A percentile compares a stretch with the other conserved stretches of the same genome.
Evolutionary conservation across 306 rosid species (phyloP).

Genomic region (Fragaria nilgerrensis): DNA sequence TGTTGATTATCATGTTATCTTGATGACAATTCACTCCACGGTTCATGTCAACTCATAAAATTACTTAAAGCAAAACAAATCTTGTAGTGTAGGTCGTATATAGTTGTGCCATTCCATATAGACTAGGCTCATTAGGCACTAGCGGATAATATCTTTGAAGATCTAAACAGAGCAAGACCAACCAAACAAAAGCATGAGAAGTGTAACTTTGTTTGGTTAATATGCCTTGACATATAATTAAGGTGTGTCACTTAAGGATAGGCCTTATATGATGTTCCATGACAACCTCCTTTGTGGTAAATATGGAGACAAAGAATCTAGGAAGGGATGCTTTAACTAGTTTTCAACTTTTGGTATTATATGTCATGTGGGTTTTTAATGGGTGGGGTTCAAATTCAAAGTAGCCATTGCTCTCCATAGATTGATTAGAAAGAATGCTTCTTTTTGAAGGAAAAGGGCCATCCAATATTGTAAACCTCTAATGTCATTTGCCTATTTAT

Average conservation of each 20-base stretch:
- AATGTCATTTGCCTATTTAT: conserved; percentile 5
- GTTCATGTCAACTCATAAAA: conserved; percentile 28
- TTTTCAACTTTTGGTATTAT: neutral
- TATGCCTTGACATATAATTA: neutral
- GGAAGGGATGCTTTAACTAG: conserved; percentile 9
- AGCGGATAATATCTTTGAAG: conserved; percentile 42
- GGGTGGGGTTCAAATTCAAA: conserved; percentile 20
- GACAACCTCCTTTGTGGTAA: neutral
- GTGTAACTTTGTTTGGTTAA: conserved; percentile 6
- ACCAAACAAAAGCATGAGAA: conserved; percentile 18
- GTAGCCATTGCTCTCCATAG: conserved; percentile 5
- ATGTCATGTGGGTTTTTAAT: conserved; percentile 4
- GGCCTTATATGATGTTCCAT: neutral
- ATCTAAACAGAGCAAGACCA: conserved; percentile 34
- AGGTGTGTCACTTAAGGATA: neutral
- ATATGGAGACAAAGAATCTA: neutral
- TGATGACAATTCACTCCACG: neutral
- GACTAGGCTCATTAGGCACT: conserved; percentile 15
- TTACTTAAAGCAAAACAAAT: conserved; percentile 3
- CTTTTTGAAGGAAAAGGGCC: conserved; percentile 27
- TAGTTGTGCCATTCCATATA: conserved; percentile 28
- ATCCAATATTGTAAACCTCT: conserved; percentile 10
- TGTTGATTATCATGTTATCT: too few species aligned
- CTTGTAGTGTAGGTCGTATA: neutral
- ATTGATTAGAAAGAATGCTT: neutral